These are phyloP conservation scores for Astragalus glycyphyllos DNA, from an alignment of 306 rosid species.

Conservation along the genomic window DNA sequence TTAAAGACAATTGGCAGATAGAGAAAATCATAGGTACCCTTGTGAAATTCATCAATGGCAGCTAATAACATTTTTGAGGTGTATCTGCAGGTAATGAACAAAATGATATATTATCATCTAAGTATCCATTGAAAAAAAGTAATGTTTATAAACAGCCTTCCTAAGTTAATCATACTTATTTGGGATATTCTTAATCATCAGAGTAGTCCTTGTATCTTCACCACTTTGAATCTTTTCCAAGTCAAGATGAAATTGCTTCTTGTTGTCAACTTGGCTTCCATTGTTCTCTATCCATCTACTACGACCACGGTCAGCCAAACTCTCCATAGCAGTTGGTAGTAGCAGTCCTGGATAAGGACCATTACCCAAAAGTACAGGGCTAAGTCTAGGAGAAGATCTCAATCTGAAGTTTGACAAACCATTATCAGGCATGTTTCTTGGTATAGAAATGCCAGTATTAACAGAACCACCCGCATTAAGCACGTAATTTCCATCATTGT, in stretches of 20 bases:
- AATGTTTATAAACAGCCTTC: constrained; percentile 20
- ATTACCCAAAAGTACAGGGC: constrained; percentile 75
- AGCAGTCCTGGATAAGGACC: constrained; percentile 73
- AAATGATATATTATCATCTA: constrained; percentile 21
- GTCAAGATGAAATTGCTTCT: constrained; percentile 94
- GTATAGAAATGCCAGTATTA: constrained; percentile 63
- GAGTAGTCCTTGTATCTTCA: constrained; percentile 92
- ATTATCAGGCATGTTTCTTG: constrained; percentile 73
- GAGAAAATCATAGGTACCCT: constrained; percentile 91
- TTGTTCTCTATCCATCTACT: constrained; percentile 76
- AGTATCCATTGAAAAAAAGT: constrained; percentile 18
- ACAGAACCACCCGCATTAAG: constrained; percentile 63
- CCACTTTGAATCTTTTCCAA: constrained; percentile 82
- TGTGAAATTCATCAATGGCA: constrained; percentile 90
- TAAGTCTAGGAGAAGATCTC: constrained; percentile 84
- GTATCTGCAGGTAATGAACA: constrained; percentile 64
- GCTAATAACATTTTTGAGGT: constrained; percentile 97
- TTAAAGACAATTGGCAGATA: constrained; percentile 97
- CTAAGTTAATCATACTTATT: constrained; percentile 72
- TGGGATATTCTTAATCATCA: constrained; percentile 98
- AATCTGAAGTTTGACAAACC: constrained; percentile 80
- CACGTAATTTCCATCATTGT: constrained; percentile 74
- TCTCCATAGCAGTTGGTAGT: constrained; percentile 60
- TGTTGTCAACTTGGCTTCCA: constrained; percentile 78
- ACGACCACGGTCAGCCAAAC: constrained; percentile 76